Percentiles rank a stretch among this genome's conserved stretches.
phyloP scores from a whole-genome alignment of 2,329 filamentous ascomycete genomes.

The Ophiostoma himal-ulmi region DNA sequence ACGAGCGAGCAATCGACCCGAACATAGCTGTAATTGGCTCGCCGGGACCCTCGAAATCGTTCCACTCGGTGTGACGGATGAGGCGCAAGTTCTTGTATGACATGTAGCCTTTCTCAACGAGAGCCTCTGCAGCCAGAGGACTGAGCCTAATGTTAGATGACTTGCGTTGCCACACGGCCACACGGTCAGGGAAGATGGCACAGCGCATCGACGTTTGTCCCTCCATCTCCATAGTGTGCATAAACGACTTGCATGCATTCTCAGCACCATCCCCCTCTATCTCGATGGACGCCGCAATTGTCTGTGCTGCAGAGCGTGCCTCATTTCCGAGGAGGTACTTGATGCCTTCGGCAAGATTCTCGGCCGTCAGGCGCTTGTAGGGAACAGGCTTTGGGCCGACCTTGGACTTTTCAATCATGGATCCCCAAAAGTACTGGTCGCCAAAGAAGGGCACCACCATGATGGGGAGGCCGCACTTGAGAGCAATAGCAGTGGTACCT shows the following conservation, averaged over 20 bases:
- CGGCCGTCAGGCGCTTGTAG: slow-evolving; percentile 59
- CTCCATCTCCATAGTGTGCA: slow-evolving; percentile 50
- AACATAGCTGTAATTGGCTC: slow-evolving; percentile 64
- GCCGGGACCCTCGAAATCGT: slow-evolving; percentile 69
- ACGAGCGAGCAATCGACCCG: slow-evolving; percentile 53
- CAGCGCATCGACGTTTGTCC: slow-evolving; percentile 57
- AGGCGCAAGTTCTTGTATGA: slow-evolving; percentile 59
- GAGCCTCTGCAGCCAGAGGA: slow-evolving; percentile 58
- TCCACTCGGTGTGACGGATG: slow-evolving; percentile 64
- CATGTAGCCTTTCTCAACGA: slow-evolving; percentile 56
- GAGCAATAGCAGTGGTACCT: slow-evolving; percentile 67
- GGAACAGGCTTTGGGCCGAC: slow-evolving; percentile 63
- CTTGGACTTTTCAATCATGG: slow-evolving; percentile 57
- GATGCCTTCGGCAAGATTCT: slow-evolving; percentile 65
- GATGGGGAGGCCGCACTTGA: slow-evolving; percentile 65
- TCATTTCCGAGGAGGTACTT: slow-evolving; percentile 59
- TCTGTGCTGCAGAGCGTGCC: slow-evolving; percentile 50
- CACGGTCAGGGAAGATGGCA: slow-evolving; percentile 55
- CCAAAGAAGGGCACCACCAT: slow-evolving; percentile 77
- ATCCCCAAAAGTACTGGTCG: slow-evolving; percentile 73
- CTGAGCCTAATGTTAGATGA: slow-evolving; percentile 55
- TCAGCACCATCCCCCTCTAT: slow-evolving; percentile 60
- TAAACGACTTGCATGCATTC: slow-evolving; percentile 64
- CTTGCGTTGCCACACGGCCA: slow-evolving; percentile 62
- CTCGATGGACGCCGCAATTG: slow-evolving; percentile 57